Conservation (phyloP, 2,329 filamentous ascomycete species). For the Lasiodiplodia citricola region DNA sequence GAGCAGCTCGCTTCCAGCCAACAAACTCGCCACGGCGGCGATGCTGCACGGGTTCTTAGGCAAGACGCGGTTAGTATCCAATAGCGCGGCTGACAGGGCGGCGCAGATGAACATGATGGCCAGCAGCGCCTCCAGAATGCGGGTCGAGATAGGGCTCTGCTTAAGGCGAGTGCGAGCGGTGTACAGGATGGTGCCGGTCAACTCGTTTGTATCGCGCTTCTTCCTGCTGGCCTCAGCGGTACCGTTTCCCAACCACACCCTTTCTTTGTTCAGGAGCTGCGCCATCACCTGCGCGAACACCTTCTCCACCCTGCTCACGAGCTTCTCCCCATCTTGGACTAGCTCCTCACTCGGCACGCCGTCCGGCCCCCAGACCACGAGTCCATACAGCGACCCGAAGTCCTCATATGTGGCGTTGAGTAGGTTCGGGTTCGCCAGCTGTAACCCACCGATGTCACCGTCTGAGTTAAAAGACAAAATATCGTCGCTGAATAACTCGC, state of each 20-base stretch:
- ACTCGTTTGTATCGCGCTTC: neutral
- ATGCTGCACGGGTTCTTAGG: conserved; percentile 7
- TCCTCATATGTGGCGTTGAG: neutral
- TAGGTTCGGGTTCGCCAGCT: neutral
- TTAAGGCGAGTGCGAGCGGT: neutral
- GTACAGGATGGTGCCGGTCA: neutral
- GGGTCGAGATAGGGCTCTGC: neutral
- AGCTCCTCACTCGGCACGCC: neutral
- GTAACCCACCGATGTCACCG: no score
- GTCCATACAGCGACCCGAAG: neutral
- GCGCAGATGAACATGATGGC: neutral
- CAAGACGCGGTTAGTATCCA: neutral
- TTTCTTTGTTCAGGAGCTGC: neutral
- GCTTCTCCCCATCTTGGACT: no score
- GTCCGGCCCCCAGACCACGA: neutral
- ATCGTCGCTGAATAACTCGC: neutral
- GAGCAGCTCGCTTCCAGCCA: neutral
- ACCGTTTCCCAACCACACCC: neutral
- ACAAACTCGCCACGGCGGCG: neutral
- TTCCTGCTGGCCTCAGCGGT: neutral
- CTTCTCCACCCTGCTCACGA: neutral
- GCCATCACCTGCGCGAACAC: conserved; percentile 1
- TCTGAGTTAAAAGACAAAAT: no score
- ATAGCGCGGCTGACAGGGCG: neutral
- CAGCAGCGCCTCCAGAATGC: neutral